A percentile compares a stretch with the other conserved stretches of the same genome.
These are phyloP conservation scores for Bremia lactucae DNA, from an alignment of 352 stramenopile genomes.

Conservation along the genomic window DNA sequence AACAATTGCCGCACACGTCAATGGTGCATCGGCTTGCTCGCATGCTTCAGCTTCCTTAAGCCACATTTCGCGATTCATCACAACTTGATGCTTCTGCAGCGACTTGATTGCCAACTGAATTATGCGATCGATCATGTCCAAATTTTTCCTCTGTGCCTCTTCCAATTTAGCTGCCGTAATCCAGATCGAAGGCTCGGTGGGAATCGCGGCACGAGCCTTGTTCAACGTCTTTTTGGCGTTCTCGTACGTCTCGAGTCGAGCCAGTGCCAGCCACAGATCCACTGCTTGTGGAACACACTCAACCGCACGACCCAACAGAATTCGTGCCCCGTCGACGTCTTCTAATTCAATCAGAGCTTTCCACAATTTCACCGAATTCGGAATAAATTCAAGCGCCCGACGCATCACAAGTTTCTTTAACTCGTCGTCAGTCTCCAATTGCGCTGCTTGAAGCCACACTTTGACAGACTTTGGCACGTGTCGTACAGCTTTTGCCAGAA, in stretches of 20 bases:
- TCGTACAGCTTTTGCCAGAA: constrained; percentile 92
- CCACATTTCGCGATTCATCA: constrained; percentile 93
- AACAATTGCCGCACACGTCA: constrained; percentile 94
- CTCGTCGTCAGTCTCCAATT: constrained; percentile 87
- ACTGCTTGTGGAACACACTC: constrained; percentile 96
- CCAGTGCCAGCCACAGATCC: constrained; percentile 97
- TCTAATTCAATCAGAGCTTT: constrained; percentile 98
- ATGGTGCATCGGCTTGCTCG: constrained; percentile 82
- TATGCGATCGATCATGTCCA: constrained; percentile 75
- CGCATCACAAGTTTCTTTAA: constrained; percentile 87
- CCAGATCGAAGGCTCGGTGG: constrained; percentile 95
- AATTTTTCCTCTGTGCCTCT: constrained; percentile 91
- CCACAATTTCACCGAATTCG: constrained; percentile 96
- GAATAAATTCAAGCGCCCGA: constrained; percentile 91
- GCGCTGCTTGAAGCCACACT: constrained; percentile 92
- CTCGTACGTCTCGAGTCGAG: constrained; percentile 96
- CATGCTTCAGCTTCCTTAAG: constrained; percentile 93
- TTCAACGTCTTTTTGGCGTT: constrained; percentile 97
- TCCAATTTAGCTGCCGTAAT: constrained; percentile 98
- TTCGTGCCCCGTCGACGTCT: constrained; percentile 90
- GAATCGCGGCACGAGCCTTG: constrained; percentile 87
- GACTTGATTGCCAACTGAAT: constrained; percentile 78
- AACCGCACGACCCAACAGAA: constrained; percentile 94
- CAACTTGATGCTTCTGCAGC: constrained; percentile 85
- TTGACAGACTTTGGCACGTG: constrained; percentile 91